Evolutionary conservation across 495 filamentous ascomycete genomes (phyloP), one percentile per base, ranked within the genome.

Genomic region (Neurospora sp.): DNA sequence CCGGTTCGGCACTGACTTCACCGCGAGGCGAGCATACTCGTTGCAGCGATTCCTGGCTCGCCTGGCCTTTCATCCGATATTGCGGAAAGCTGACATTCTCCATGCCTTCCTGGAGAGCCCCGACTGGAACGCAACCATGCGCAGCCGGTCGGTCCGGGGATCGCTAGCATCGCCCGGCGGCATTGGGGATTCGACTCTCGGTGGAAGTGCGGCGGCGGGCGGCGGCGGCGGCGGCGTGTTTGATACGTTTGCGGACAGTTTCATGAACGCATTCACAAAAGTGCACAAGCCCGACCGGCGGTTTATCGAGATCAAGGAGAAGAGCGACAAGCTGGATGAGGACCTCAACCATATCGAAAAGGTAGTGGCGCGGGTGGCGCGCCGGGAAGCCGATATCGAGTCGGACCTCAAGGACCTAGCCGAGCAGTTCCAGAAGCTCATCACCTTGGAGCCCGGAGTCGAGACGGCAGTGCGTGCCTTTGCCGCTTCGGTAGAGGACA

Each of bases 121-220:
- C 23, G 96, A 99, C 81, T 98, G 96, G 96, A 98, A 99, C 79
- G 91, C 93, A 20, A 94, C 93, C 44, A 97, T 99, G 95, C 90
- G 91, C 48, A 86, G 87, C 77, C 89, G 93, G 37, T 88, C 90
- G 3, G 84, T 86, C 16, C 88, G 93, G 69, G 87, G 84, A 27
- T 88, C 89, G 40, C 84, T 87, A 71, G 81, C 87, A 0, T 79
- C 81, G 2, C 69, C 42, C 12, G 75, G 71, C 10, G 72, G 73
- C 18, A 66, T 62, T 5, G 75, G 70, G 2, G 69, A 70, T 27
- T 69, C 62, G 14, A 70, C 72, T 40, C 37, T 70, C 62, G 66
- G 39, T 0, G 72, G 66, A 70, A 69, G 81, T 84, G 44, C 72
- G 7, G 40, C 41, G 18, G 69, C 69, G 7, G 74, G 70, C 18